Conservation (phyloP, 257 asterid genomes). For the Salvia splendens region DNA sequence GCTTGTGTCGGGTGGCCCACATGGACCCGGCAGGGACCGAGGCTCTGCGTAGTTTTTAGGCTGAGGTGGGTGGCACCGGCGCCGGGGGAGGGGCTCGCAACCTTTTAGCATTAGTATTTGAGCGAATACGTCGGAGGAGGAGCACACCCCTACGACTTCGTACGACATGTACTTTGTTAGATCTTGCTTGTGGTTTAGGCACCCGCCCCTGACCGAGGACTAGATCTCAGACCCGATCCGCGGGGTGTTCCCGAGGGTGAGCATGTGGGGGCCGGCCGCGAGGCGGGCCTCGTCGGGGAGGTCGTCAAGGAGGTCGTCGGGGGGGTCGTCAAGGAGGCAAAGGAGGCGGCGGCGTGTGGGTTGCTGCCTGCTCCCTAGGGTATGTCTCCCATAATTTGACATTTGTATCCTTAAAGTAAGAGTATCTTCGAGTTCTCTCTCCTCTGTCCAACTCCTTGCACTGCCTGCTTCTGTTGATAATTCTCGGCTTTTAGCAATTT, state of each 20-base stretch:
- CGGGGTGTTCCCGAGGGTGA: constrained; percentile 48
- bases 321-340: too few relatives aligned
- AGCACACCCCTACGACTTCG: constrained; percentile 45
- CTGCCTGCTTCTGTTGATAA: too few relatives aligned
- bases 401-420: too few relatives aligned
- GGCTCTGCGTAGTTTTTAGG: constrained; percentile 48
- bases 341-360: too few relatives aligned
- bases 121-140: constrained; percentile 49
- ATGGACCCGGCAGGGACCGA: constrained; percentile 43
- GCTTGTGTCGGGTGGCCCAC: constrained; percentile 54
- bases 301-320: constrained; percentile 36
- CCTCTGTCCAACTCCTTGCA: too few relatives aligned
- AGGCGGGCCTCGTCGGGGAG: constrained; percentile 40
- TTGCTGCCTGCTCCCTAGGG: too few relatives aligned
- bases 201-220: constrained; percentile 52
- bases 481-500: too few relatives aligned
- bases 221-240: constrained; percentile 43
- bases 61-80: constrained; percentile 61
- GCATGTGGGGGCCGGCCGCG: constrained; percentile 51
- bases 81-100: constrained; percentile 59
- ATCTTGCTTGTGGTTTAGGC: constrained; percentile 44
- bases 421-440: too few relatives aligned
- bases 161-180: constrained; percentile 46
- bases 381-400: too few relatives aligned
- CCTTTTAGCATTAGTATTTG: constrained; percentile 54